These are phyloP conservation scores for Talaromyces sp. DNA, from an alignment of 2,329 filamentous ascomycete genomes.

Conservation along the genomic window DNA sequence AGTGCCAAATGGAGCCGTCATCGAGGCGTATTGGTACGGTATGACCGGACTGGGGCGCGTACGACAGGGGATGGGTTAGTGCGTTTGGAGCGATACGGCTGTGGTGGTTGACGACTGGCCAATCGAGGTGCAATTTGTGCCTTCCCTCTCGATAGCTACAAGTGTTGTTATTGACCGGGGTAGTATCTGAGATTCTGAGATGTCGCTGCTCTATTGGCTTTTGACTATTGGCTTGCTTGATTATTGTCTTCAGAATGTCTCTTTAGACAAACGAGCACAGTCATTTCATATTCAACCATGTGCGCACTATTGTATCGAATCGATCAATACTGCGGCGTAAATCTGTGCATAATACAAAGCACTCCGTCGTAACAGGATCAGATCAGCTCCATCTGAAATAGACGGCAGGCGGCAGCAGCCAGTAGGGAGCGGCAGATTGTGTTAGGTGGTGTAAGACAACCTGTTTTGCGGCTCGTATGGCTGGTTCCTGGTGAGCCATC, in stretches of 20 bases:
- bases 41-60: constrained; percentile 8
- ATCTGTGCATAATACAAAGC: neutral
- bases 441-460: constrained; percentile 9
- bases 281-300: neutral
- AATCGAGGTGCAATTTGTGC: constrained; percentile 2
- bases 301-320: neutral
- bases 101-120: constrained; percentile 12
- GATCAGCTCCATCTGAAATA: constrained; percentile 4
- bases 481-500: constrained; percentile 7
- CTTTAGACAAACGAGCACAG: neutral
- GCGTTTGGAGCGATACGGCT: constrained; percentile 12
- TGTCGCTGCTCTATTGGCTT: neutral
- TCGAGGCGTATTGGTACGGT: constrained; percentile 1
- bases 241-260: neutral
- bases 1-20: neutral
- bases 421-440: neutral
- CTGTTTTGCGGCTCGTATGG: constrained; percentile 15
- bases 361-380: neutral
- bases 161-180: neutral
- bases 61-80: constrained; percentile 14
- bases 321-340: neutral
- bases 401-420: constrained; percentile 10
- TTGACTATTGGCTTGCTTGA: neutral
- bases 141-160: neutral
- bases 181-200: neutral